Conservation (phyloP, 257 asterid genomes). For the Solanum clarkiae region DNA sequence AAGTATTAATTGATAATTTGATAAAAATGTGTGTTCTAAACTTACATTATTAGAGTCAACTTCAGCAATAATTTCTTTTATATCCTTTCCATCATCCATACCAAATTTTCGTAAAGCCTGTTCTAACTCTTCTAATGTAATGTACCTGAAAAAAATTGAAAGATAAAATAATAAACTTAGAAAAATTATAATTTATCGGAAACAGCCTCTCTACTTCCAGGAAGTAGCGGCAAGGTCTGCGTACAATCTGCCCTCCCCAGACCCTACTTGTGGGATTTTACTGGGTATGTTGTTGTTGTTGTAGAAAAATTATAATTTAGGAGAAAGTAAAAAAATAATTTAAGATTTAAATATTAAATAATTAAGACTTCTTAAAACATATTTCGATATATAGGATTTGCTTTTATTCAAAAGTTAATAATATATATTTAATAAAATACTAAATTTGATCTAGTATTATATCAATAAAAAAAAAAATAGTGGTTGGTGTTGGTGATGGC, state of each 20-base stretch:
- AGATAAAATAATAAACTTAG: background rate
- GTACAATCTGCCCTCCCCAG: too few species aligned
- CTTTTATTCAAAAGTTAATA: too few species aligned
- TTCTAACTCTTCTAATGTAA: slow-evolving; percentile 71
- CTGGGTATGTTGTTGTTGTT: too few species aligned
- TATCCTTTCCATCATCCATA: slow-evolving; percentile 53
- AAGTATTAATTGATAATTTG: background rate
- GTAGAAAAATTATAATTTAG: background rate
- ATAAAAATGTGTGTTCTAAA: background rate
- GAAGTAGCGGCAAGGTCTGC: too few species aligned
- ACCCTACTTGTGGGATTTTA: too few species aligned
- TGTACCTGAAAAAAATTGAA: slow-evolving; percentile 23
- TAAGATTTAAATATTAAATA: background rate
- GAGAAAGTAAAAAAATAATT: background rate
- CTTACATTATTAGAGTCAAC: slow-evolving; percentile 67
- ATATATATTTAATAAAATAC: background rate
- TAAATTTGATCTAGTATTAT: background rate
- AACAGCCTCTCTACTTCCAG: too few species aligned
- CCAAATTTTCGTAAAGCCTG: slow-evolving; percentile 76
- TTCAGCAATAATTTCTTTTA: slow-evolving; percentile 62
- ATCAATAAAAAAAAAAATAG: background rate
- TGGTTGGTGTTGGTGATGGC: background rate
- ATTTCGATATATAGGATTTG: background rate
- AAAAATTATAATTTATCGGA: background rate
- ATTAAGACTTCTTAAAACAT: too few species aligned